Percentiles rank a stretch among this genome's conserved stretches.
These are phyloP conservation scores for Solanum stenotomum DNA, from an alignment of 257 asterid species.

Conservation along the genomic window DNA sequence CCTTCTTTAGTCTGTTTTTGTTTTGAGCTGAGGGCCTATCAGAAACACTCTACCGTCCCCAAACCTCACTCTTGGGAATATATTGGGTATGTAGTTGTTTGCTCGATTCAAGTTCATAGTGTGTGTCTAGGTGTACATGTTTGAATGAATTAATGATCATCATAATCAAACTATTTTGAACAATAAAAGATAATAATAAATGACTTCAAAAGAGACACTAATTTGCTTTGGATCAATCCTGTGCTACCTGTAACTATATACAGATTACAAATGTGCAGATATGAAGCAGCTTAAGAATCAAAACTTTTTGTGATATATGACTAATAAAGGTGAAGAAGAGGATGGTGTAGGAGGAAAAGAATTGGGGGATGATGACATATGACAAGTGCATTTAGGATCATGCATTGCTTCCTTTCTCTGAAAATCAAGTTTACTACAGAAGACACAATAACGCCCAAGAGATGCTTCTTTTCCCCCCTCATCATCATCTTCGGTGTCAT, in stretches of 20 bases:
- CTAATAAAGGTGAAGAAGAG: conserved; percentile 43
- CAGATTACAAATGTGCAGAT: conserved; percentile 11
- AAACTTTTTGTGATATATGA: conserved; percentile 18
- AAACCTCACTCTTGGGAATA: not conserved
- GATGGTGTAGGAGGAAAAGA: conserved; percentile 36
- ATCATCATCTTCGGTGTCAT: conserved; percentile 26
- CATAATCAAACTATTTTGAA: not conserved
- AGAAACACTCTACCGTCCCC: not conserved
- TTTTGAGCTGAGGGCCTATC: not conserved
- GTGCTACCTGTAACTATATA: conserved; percentile 19
- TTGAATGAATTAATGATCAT: not conserved
- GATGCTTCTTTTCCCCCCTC: conserved; percentile 14
- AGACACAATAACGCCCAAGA: conserved; percentile 52
- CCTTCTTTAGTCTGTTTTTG: not conserved
- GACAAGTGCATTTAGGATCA: conserved; percentile 56
- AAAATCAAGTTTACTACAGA: conserved; percentile 66
- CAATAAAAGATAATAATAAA: not conserved
- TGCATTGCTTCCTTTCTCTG: conserved; percentile 40
- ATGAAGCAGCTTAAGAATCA: conserved; percentile 18
- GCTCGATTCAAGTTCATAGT: not conserved
- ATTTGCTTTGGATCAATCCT: not conserved
- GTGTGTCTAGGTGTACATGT: not conserved
- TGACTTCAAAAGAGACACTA: not conserved
- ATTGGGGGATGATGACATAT: conserved; percentile 33
- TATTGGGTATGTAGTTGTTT: not conserved